phyloP scores from a whole-genome alignment of 768 basidiomycete species.

The Lepiota subincarnata region DNA sequence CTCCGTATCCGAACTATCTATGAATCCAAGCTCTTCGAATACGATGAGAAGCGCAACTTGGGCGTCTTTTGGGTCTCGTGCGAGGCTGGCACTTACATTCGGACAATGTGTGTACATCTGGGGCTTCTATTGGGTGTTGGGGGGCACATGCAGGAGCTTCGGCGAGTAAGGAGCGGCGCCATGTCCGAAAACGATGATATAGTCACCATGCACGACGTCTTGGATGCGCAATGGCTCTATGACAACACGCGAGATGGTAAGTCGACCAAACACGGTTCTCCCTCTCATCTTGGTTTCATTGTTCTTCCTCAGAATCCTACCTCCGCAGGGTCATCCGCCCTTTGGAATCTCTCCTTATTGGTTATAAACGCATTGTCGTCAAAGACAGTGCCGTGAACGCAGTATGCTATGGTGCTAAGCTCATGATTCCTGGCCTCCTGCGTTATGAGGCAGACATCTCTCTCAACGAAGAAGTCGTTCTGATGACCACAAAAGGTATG shows the following conservation, averaged over 20 bases:
- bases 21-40: conserved; percentile 92
- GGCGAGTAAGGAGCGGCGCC: conserved; percentile 91
- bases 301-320: conserved; percentile 71
- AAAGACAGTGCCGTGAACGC: conserved; percentile 99
- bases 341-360: conserved; percentile 87
- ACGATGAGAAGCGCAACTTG: conserved; percentile 94
- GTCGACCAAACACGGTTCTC: conserved; percentile 16
- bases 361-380: conserved; percentile 98
- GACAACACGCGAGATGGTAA: conserved; percentile 95
- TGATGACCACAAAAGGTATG: conserved; percentile 97
- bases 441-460: conserved; percentile 96
- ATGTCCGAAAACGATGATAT: conserved; percentile 98
- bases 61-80: conserved; percentile 99
- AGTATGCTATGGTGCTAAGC: conserved; percentile 98
- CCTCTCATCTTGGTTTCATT: not conserved
- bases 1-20: conserved; percentile 96
- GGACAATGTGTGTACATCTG: conserved; percentile 96
- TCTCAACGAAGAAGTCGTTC: conserved; percentile 90
- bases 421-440: conserved; percentile 98
- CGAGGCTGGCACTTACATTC: conserved; percentile 95
- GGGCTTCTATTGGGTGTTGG: conserved; percentile 94
- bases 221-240: conserved; percentile 98
- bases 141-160: conserved; percentile 99
- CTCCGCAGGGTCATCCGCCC: conserved; percentile 93
- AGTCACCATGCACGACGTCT: conserved; percentile 99